Evolutionary conservation across 805 yeast genomes (phyloP).

Genomic region (Candida manassasensis): DNA sequence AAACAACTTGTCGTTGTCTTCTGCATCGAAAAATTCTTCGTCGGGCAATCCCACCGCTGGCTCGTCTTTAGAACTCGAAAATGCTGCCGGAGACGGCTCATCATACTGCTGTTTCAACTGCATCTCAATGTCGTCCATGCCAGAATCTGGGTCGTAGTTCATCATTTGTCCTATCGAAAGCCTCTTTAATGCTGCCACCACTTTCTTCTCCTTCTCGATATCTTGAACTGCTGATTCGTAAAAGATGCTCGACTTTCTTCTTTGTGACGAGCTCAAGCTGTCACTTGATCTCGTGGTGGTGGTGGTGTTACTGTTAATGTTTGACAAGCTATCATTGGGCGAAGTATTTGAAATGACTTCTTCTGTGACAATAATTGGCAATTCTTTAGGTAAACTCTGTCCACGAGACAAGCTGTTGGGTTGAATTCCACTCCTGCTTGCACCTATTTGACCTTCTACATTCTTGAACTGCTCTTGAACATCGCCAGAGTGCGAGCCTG

Average conservation of each 20-base stretch:
- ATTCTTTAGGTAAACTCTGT: too few relatives aligned
- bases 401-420: too few relatives aligned
- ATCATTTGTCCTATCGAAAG: constrained; percentile 62
- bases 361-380: too few relatives aligned
- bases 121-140: constrained; percentile 21
- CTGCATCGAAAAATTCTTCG: constrained; percentile 15
- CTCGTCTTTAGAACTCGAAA: neutral
- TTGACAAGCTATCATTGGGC: neutral
- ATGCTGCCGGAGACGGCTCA: constrained; percentile 3
- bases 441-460: too few relatives aligned
- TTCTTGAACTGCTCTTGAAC: too few relatives aligned
- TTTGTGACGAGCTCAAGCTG: neutral
- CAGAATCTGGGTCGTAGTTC: constrained; percentile 65
- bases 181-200: constrained; percentile 69
- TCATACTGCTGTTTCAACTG: constrained; percentile 14
- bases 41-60: constrained; percentile 15
- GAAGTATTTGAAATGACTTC: too few relatives aligned
- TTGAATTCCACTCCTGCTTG: too few relatives aligned
- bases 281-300: neutral
- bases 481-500: too few relatives aligned
- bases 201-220: constrained; percentile 67
- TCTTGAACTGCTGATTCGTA: constrained; percentile 64
- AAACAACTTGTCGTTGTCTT: constrained; percentile 9
- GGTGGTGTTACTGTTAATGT: too few relatives aligned
- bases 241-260: constrained; percentile 7